Evolutionary conservation across 1,284 basidiomycete species (phyloP).

Genomic region (Moesziomyces sp.): DNA sequence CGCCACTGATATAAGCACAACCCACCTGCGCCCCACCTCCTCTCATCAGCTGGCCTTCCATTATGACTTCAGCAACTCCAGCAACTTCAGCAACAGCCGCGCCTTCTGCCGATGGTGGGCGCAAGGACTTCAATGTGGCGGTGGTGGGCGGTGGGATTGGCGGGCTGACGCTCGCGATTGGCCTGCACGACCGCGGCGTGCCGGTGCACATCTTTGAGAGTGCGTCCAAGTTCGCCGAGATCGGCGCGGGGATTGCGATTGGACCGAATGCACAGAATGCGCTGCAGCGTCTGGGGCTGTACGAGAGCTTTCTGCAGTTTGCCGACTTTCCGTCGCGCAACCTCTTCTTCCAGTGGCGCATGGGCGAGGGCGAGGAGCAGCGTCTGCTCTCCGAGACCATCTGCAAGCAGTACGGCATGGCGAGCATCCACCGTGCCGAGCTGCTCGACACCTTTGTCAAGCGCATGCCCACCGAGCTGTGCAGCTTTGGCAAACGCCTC

Average conservation of each 20-base stretch:
- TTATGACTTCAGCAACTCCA: conserved; percentile 3
- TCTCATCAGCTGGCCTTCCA: neutral
- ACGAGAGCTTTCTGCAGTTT: conserved; percentile 34
- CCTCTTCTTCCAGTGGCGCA: conserved; percentile 52
- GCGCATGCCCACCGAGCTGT: conserved; percentile 25
- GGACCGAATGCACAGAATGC: conserved; percentile 33
- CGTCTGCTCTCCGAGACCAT: conserved; percentile 34
- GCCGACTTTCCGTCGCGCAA: conserved; percentile 41
- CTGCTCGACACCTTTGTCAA: conserved; percentile 43
- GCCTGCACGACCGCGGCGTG: conserved; percentile 23
- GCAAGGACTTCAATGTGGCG: conserved; percentile 44
- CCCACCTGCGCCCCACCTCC: neutral
- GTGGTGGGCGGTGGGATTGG: conserved; percentile 53
- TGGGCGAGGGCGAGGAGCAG: conserved; percentile 32
- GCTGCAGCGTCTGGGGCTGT: conserved; percentile 28
- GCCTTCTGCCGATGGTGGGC: no score
- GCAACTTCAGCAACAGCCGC: neutral
- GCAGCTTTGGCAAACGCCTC: conserved; percentile 42
- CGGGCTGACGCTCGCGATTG: conserved; percentile 48
- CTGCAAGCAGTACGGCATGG: conserved; percentile 45
- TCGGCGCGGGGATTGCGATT: conserved; percentile 47
- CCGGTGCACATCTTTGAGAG: conserved; percentile 44
- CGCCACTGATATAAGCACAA: neutral
- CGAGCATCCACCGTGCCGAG: conserved; percentile 48
- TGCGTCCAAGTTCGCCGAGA: conserved; percentile 40